Evolutionary conservation across 305 asterid species (phyloP), one percentile per base, ranked within the genome.

Genomic region (Stenogyne calaminthoides): DNA sequence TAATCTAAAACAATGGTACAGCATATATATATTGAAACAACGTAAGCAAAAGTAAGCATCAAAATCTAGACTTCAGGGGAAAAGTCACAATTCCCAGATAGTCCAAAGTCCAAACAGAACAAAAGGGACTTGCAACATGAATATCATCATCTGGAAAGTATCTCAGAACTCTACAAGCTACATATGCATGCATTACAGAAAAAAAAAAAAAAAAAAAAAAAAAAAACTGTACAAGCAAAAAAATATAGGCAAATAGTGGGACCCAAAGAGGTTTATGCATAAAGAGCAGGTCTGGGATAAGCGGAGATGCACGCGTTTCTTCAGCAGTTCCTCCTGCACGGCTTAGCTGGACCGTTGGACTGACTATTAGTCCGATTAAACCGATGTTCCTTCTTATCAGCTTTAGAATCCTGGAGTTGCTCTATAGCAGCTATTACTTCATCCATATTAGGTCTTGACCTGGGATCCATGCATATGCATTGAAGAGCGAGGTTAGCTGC

Each of bases 361-460:
- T 74, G 83, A 64, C 47, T 63, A 4, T 66, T 55, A 3, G 0
- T 77, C 22, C 75, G 80, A 47, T 70, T 79, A 16, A 34, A 34
- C 39, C 77, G 77, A n/a, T 72, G 72, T 18, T 73, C 82, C 69
- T 74, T 85, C 68, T 51, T 63, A 5, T 69, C 82, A 0, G 15
- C 65, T 46, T 69, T 80, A 1, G 77, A 51, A 9, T 72, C 84
- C 44, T 78, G 90, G 67, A 89, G 81, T 71, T 87, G 79, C 65
- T 91, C 94, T 18, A 93, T 61, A 64, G 83, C 80, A 20, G 77
- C 54, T n/a, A 91, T 90, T 1, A 89, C 92, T 76, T 88, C 92
- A 15, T 86, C 90, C 97, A 93, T 93, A 0, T 29, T 75, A 9
- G 97, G 98, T 83, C 98, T 84, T 36, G 66, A 56, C 77, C 88